Evolutionary conservation across 2,329 filamentous ascomycete genomes (phyloP), one percentile per base, ranked within the genome.

Genomic region (Aspergillus sp.): DNA sequence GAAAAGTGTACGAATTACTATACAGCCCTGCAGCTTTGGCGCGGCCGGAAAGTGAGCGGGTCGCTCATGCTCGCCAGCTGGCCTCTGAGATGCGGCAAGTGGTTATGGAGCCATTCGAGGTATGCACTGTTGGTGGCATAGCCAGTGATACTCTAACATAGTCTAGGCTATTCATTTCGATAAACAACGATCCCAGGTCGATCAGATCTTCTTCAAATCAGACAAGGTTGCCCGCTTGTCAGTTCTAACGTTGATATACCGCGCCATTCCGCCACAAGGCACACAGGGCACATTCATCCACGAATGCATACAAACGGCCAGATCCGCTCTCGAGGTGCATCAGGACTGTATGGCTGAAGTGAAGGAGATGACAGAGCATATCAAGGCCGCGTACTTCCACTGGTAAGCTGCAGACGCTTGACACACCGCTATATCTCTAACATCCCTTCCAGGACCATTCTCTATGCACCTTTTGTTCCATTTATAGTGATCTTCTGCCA

Each of bases 1-100:
- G 85, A 13, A 77, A 83, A 13, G 81, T 86, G 5, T 89, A 89
- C 64, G 82, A 86, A 64, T 75, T 82, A 3, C 70, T 87, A 2
- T 89, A 88, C 63, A 67, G 76, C 59, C 64, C 73, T 10, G 68
- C 66, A 8, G 73, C 65, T 59, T 66, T 69, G 56, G 70, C 61
- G 42, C 71, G 69, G 51, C 66, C 65, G 21, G 70, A 69, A 57
- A 66, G 55, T 7, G 62, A 71, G 17, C 65, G 75, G 42, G 62
- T 66, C 8, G 54, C 66, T 19, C 68, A 73, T 53, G 74, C 74
- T 3, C 65, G 64, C 3, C 64, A 62, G 17, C 57, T 77, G 15
- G 73, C 70, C 5, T 60, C 56, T 8, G 67, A 73, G 53, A 70
- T 77, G 70, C 60, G 69, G 38, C 59, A 60, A 11, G 59, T 41